Conservation (phyloP, 257 asterid species). For the Buddleja alternifolia region DNA sequence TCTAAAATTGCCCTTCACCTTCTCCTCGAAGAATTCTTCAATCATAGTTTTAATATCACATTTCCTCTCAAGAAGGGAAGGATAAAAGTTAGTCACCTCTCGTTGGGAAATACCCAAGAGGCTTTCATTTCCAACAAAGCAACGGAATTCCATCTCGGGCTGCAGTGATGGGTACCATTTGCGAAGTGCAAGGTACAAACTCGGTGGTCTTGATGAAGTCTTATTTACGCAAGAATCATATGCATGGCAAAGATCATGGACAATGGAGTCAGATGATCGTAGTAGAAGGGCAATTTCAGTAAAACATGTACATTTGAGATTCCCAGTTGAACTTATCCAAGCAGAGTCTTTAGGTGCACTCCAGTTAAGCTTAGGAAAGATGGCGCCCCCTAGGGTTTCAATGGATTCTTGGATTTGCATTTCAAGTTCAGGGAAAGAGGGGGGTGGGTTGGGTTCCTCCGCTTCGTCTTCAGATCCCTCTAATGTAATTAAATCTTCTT, state of each 20-base stretch:
- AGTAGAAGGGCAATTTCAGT: conserved; percentile 77
- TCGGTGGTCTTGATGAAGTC: conserved; percentile 62
- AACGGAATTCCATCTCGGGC: conserved; percentile 94
- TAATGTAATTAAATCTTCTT: conserved; percentile 55
- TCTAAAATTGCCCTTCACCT: conserved; percentile 55
- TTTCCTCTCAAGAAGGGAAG: conserved; percentile 58
- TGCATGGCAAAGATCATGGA: conserved; percentile 80
- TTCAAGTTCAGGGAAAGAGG: conserved; percentile 84
- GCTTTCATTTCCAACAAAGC: conserved; percentile 53
- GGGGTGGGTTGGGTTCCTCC: conserved; percentile 58
- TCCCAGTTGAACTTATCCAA: conserved; percentile 82
- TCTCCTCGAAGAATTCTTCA: conserved; percentile 42
- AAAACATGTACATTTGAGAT: conserved; percentile 73
- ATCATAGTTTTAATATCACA: conserved; percentile 40
- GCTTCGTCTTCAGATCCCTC: conserved; percentile 82
- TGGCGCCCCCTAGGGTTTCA: conserved; percentile 78
- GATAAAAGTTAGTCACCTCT: conserved; percentile 86
- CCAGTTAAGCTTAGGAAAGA: conserved; percentile 92
- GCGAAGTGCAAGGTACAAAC: conserved; percentile 73
- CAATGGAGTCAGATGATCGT: conserved; percentile 73
- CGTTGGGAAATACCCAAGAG: conserved; percentile 80
- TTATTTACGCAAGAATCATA: conserved; percentile 72
- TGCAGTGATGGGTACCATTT: conserved; percentile 75
- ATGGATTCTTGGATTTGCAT: conserved; percentile 58
- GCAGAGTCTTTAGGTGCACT: conserved; percentile 91